phyloP scores from a whole-genome alignment of 1,284 basidiomycete species.

The Ustilago hordei region DNA sequence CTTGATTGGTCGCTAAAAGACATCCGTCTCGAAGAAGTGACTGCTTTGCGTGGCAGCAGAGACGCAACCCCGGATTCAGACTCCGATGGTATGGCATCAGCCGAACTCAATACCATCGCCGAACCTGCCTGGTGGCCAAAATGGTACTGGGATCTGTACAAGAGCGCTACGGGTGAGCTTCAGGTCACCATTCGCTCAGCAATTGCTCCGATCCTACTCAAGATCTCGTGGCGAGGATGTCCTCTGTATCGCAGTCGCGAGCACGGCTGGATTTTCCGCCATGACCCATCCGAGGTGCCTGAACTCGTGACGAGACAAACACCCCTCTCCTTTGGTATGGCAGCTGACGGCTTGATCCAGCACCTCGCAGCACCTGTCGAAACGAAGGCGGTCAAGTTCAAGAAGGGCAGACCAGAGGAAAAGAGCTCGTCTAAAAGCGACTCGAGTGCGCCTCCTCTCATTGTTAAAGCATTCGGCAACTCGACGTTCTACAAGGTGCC shows the following conservation, averaged over 20 bases:
- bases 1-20: constrained; percentile 59
- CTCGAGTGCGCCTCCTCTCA: constrained; percentile 17
- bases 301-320: constrained; percentile 49
- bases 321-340: constrained; percentile 50
- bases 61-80: constrained; percentile 2
- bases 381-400: constrained; percentile 21
- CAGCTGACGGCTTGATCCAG: constrained; percentile 51
- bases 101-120: constrained; percentile 10
- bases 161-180: constrained; percentile 71
- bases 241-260: constrained; percentile 88
- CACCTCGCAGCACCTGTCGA: constrained; percentile 39
- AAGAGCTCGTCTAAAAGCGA: constrained; percentile 18
- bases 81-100: neutral
- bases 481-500: constrained; percentile 86
- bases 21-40: constrained; percentile 36
- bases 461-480: constrained; percentile 34
- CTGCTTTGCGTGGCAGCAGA: constrained; percentile 22
- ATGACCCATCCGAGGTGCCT: constrained; percentile 18
- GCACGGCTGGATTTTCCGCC: constrained; percentile 86
- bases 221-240: constrained; percentile 86
- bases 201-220: constrained; percentile 85
- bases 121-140: constrained; percentile 76
- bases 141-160: constrained; percentile 92
- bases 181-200: constrained; percentile 88
- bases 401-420: constrained; percentile 29